Percentiles rank a stretch among this genome's conserved stretches.
These are phyloP conservation scores for Mycena chlorophos DNA, from an alignment of 768 basidiomycete genomes.

Conservation along the genomic window DNA sequence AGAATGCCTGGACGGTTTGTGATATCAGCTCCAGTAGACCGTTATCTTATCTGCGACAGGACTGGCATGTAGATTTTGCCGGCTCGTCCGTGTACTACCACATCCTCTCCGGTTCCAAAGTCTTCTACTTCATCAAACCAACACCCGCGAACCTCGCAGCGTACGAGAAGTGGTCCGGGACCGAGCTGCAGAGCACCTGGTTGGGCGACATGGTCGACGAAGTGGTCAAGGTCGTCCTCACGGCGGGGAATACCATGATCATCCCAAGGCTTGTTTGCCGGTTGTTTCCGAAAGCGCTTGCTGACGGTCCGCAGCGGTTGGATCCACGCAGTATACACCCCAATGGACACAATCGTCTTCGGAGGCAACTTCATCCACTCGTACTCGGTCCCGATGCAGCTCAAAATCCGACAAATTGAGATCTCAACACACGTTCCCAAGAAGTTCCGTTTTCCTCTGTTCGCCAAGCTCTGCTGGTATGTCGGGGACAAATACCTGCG, in stretches of 20 bases:
- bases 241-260: conserved; percentile 84
- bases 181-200: conserved; percentile 89
- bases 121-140: conserved; percentile 94
- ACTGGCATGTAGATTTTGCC: conserved; percentile 99
- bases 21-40: conserved; percentile 1
- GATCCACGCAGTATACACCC: conserved; percentile 98
- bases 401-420: conserved; percentile 88
- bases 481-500: conserved; percentile 79
- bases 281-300: neutral
- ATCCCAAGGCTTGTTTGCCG: conserved; percentile 58
- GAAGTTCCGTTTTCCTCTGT: conserved; percentile 85
- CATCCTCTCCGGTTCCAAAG: conserved; percentile 84
- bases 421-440: conserved; percentile 90
- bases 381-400: conserved; percentile 82
- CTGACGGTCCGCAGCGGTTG: conserved; percentile 58
- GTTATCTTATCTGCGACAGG: conserved; percentile 47
- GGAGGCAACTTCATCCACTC: conserved; percentile 98
- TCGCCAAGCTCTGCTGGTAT: conserved; percentile 86
- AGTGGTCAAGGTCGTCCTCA: conserved; percentile 80
- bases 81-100: conserved; percentile 99
- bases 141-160: conserved; percentile 82
- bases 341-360: conserved; percentile 89
- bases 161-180: conserved; percentile 93
- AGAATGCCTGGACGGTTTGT: conserved; percentile 89
- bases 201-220: conserved; percentile 91